Evolutionary conservation across 1,284 basidiomycete genomes (phyloP), one percentile per base, ranked within the genome.

Genomic region (Coniophora puteana): DNA sequence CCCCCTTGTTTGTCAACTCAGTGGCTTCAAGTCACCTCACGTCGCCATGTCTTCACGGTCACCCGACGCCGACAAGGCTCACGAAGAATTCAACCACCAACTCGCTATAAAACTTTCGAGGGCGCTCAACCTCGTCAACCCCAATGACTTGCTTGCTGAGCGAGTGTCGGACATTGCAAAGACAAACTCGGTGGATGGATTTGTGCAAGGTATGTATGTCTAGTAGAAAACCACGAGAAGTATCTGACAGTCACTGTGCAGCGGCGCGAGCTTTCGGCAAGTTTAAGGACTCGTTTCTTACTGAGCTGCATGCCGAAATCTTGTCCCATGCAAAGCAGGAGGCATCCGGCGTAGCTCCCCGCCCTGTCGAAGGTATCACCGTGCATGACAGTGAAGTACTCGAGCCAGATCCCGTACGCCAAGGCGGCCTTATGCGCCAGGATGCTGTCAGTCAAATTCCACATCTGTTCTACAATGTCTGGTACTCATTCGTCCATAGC

Each of bases 211-310:
- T 74, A 36, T 25, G 55, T 46, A 41, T 43, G 34, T 13, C 23
- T 34, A 24, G 3, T 36, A 25, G 5, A 10, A 20, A 14, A 16
- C 14, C 35, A n/a, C 18, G 5, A 18, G 5, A 33, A 2, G 20
- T 36, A 20, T 24, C 18, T 32, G 21, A 33, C 18, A 29, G 13
- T 42, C 29, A 31, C 24, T 31, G n/a, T n/a, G 14, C 53, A 82
- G 91, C 91, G 50, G 83, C 89, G 36, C 76, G 74, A 44, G 72
- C 83, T 22, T 95, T 95, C 66, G 91, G 90, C 59, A 88, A 90
- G 67, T 93, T 94, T 58, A 74, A 85, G 54, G 80, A 72, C 46
- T 68, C 73, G 13, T 76, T 80, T 43, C 67, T 85, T 17, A 55
- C 72, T 22, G 74, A 80, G 20, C 63, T 86, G 3, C 76, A 77